Base-by-base conservation (phyloP, 83 land plant genomes). In the Picea engelmannii region DNA sequence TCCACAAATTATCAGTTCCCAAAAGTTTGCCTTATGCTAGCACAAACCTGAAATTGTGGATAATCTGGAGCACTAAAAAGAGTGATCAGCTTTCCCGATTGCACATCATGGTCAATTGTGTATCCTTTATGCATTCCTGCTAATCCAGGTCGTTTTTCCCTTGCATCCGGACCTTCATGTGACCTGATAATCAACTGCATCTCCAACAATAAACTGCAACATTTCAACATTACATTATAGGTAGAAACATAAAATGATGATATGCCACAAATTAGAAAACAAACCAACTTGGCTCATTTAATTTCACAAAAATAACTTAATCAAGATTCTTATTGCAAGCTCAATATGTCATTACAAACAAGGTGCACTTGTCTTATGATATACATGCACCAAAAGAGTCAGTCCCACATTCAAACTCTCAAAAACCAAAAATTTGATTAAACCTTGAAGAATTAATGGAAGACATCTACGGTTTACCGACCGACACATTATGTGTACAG, bases 161-260 rank as follows among this genome's bases (percentile, higher is more conserved):
- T 91, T 49, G 98, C 99, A 89, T 96, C 99, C 62, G 99, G 99
- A n/a, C 99, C 99, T 85, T 96, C 99, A 81, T 96, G 99, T 49
- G 99, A 96, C 86, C 98, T 94, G 55, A 96, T 91, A 52, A 94
- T 94, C 84, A 94, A 81, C 96, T 94, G 91, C 78, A 66, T 77
- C 67, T 81, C 84, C 84, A 82, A 63, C 47, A 69, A 83, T 80
- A 81, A 86, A 83, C 87, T 86, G 82, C 81, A 66, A 42, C 60
- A 52, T 64, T 79, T 64, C 80, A 68, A 62, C 52, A 42, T 6
- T 80, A 65, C 76, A 85, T 79, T 67, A 68, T 63, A 70, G 82
- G 59, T 66, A 62, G 79, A 31, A 82, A 40, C 40, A 49, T 78
- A 78, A 55, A 47, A 78, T 31, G 55, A 44, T 9, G 15, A 47